phyloP scores from a whole-genome alignment of 805 yeast species.

The Monosporozyma yasuniensis region DNA sequence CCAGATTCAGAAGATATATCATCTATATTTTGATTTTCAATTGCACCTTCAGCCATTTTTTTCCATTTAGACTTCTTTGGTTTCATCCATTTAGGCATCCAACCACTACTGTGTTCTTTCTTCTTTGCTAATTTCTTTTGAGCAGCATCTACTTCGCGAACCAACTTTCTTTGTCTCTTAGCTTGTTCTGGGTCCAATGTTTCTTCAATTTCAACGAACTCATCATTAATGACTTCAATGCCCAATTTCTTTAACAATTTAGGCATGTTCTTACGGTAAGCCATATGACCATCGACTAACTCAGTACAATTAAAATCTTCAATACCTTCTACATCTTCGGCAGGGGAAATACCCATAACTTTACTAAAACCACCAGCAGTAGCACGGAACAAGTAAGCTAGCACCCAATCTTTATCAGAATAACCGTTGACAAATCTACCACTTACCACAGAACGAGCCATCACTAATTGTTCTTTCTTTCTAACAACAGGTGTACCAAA shows the following conservation, averaged over 20 bases:
- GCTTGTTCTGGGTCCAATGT: constrained; percentile 76
- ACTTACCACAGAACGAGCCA: constrained; percentile 78
- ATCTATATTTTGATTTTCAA: constrained; percentile 16
- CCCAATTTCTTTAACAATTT: constrained; percentile 57
- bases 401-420: constrained; percentile 89
- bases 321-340: constrained; percentile 52
- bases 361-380: constrained; percentile 88
- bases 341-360: constrained; percentile 83
- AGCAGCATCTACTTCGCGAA: constrained; percentile 82
- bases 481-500: constrained; percentile 86
- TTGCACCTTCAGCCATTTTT: constrained; percentile 46
- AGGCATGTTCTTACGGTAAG: constrained; percentile 92
- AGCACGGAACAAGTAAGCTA: constrained; percentile 91
- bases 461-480: constrained; percentile 63
- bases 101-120: constrained; percentile 32
- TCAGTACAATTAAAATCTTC: constrained; percentile 87
- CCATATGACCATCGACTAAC: constrained; percentile 90
- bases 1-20: constrained; percentile 6
- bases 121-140: constrained; percentile 45
- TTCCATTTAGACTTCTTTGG: constrained; percentile 53
- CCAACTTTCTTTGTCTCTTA: constrained; percentile 73
- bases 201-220: constrained; percentile 91
- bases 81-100: constrained; percentile 40
- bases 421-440: constrained; percentile 87
- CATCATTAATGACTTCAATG: constrained; percentile 80